These are phyloP conservation scores for Pseudodiploospora longispora DNA, from an alignment of 2,329 filamentous ascomycete genomes.

Conservation along the genomic window DNA sequence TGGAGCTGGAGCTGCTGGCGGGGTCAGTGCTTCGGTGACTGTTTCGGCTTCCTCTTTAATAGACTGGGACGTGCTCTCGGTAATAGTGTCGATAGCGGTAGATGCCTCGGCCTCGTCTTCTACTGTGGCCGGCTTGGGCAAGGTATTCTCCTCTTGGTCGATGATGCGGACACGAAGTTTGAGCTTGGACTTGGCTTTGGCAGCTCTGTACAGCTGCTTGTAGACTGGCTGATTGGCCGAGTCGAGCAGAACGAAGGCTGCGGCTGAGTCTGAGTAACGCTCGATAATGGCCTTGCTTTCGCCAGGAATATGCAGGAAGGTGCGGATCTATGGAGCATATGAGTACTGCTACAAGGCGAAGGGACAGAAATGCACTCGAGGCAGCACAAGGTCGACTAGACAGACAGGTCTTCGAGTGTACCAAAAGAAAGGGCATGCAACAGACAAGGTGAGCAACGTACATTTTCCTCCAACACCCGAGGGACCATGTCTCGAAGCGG, in stretches of 20 bases:
- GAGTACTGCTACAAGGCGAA: neutral
- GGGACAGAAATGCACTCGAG: neutral
- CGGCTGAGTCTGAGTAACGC: constrained; percentile 91
- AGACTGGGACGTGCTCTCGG: neutral
- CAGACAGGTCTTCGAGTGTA: neutral
- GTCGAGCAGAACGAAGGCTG: constrained; percentile 71
- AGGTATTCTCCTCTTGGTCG: constrained; percentile 21
- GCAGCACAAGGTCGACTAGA: neutral
- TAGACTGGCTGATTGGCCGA: constrained; percentile 72
- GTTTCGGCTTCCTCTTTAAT: constrained; percentile 7
- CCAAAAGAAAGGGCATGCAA: too few relatives aligned
- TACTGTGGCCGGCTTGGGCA: constrained; percentile 37
- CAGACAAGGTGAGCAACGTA: constrained; percentile 40
- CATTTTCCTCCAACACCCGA: constrained; percentile 70
- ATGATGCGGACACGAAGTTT: constrained; percentile 65
- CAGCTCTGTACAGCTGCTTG: constrained; percentile 93
- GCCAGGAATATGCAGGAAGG: constrained; percentile 25
- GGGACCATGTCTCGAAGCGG: constrained; percentile 76
- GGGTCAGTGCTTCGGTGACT: neutral
- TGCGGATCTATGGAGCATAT: constrained; percentile 23
- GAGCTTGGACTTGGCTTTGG: constrained; percentile 96
- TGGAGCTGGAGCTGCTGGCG: neutral
- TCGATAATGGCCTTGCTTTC: constrained; percentile 56
- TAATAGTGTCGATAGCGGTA: neutral
- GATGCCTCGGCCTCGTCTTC: constrained; percentile 40